Evolutionary conservation across 257 asterid genomes (phyloP), one percentile per base, ranked within the genome.

Genomic region (Capsicum pubescens): DNA sequence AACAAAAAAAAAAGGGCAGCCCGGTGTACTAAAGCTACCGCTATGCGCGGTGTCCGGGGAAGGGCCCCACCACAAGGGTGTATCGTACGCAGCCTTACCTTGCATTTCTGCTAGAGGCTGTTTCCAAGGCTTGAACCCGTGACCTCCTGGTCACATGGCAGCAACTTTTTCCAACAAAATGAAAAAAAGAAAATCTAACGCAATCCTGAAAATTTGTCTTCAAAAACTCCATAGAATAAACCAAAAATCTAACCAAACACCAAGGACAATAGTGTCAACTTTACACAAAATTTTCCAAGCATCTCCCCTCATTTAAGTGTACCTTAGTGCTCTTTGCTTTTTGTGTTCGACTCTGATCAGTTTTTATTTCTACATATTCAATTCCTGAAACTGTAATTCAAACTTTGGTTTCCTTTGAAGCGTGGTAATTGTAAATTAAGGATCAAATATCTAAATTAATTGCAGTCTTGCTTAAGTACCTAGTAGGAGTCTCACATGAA

Each of bases 231-330:
- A 4, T 32, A 67, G 54, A 68, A 15, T 68, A 36, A 39, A 69
- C 15, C 32, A 39, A 69, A 69, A 8, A 16, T 69, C 0, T 2
- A 42, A 9, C 17, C 54, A 69, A 54, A 39, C 78, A 69, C 78
- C 2, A 69, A 16, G 55, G 78, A 9, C 32, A 69, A 68, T 39
- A 69, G 78, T 16, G 9, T 16, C 78, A 42, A 69, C 32, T 69
- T 39, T 69, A 69, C 78, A 16, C 78, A 42, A 68, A 69, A 69
- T 19, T 26, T 54, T 69, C 78, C 54, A 16, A 69, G 55, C 54
- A 68, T 36, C 26, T 68, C 52, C 21, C 77, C 32, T 68, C 55
- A 69, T 69, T 69, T 39, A 69, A 54, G 78, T 69, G 55, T 69
- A 69, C 55, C 32, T 16, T 16, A 69, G 55, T 69, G 78, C 78